Percentiles rank a stretch among this genome's conserved stretches.
Conservation (phyloP, 495 filamentous ascomycete genomes). For the Penicillium samsonianum region DNA sequence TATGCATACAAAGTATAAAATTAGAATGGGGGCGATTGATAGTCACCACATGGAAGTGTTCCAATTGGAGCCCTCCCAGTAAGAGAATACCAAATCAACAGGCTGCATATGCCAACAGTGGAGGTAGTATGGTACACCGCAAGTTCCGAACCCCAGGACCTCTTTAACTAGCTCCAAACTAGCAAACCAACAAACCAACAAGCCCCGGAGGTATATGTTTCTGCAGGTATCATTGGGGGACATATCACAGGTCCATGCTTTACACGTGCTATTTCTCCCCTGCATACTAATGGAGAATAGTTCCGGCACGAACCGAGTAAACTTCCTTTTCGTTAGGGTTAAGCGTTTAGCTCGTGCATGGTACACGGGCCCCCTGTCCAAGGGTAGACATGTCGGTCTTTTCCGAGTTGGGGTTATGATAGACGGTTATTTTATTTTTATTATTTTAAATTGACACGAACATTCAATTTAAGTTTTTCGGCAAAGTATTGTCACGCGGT, state of each 20-base stretch:
- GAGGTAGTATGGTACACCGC: neutral
- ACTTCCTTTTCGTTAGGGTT: constrained; percentile 2
- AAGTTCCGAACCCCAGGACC: neutral
- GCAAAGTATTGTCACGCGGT: neutral
- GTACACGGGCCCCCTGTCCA: neutral
- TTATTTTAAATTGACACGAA: neutral
- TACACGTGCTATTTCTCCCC: constrained; percentile 3
- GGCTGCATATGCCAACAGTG: neutral
- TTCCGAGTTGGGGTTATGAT: neutral
- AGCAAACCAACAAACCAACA: too few species aligned
- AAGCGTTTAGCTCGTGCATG: constrained; percentile 11
- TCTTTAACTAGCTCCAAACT: neutral
- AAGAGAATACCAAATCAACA: neutral
- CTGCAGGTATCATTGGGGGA: neutral
- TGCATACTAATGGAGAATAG: constrained; percentile 8
- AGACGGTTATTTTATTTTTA: neutral
- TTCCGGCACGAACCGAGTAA: constrained; percentile 12
- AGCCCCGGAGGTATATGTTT: too few species aligned
- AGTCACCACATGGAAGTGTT: neutral
- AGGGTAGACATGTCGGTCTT: neutral
- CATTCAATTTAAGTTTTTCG: constrained; percentile 3
- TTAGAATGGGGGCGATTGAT: neutral
- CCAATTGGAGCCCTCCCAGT: neutral
- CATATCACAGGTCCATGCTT: neutral
- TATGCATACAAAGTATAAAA: neutral